Conservation (phyloP, 257 asterid species). For the Solanum habrochaites region DNA sequence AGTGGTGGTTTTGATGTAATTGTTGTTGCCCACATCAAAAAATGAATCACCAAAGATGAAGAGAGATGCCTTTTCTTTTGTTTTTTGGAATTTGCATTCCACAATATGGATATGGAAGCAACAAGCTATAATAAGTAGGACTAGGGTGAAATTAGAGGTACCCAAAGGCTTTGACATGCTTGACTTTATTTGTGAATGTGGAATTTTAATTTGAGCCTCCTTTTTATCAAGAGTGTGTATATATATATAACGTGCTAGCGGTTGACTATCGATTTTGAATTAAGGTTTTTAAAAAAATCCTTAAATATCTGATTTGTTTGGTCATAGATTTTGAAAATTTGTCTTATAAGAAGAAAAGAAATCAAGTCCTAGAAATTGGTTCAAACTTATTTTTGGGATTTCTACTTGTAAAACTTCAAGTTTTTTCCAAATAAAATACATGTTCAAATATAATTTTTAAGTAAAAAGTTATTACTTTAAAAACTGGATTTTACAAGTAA, state of each 20-base stretch:
- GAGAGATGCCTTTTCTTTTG: not conserved
- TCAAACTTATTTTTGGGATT: not conserved
- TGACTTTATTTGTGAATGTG: not conserved
- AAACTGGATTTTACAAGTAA: not conserved
- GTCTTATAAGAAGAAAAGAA: not conserved
- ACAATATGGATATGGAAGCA: not conserved
- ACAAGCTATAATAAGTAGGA: not conserved
- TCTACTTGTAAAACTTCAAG: not conserved
- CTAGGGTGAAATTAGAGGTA: not conserved
- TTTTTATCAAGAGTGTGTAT: not conserved
- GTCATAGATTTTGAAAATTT: not conserved
- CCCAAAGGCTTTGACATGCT: not conserved
- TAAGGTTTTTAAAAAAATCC: rapidly evolving
- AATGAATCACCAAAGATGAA: conserved; percentile 63
- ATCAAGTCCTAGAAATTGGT: not conserved
- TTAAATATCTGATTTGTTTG: not conserved
- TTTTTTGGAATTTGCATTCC: not conserved
- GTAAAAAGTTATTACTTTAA: not conserved
- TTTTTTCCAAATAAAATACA: not conserved
- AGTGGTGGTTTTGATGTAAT: conserved; percentile 58
- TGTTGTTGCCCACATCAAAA: conserved; percentile 70
- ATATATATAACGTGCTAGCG: not conserved
- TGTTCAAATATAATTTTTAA: not conserved
- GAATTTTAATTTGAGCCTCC: not conserved
- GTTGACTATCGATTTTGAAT: not conserved